These are phyloP conservation scores for Eimeria sp. DNA, from an alignment of 169 alveolate species.

Conservation along the genomic window DNA sequence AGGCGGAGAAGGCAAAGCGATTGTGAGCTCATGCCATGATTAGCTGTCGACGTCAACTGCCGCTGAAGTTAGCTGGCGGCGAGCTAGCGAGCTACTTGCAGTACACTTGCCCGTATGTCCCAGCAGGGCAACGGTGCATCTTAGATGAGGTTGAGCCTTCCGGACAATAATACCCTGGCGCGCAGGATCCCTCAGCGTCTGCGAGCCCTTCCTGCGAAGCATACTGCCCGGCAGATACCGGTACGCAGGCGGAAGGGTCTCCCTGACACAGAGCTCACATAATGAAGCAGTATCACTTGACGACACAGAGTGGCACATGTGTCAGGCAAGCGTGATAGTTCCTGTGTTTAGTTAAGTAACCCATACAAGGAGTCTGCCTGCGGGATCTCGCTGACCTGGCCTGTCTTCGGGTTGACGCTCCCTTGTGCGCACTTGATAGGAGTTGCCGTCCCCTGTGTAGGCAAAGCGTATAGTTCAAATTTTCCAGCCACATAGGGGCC, in stretches of 20 bases:
- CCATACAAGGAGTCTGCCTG: background rate
- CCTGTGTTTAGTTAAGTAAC: background rate
- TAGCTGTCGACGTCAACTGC: no score
- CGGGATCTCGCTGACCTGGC: constrained; percentile 57
- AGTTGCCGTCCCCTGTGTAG: constrained; percentile 1
- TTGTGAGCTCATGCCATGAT: no score
- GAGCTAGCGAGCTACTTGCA: no score
- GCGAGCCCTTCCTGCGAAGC: constrained; percentile 26
- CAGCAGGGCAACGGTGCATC: constrained; percentile 57
- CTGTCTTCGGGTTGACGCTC: constrained; percentile 54
- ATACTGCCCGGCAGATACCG: constrained; percentile 62
- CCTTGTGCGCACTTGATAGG: constrained; percentile 9
- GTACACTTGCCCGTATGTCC: constrained; percentile 39
- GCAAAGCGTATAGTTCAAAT: background rate
- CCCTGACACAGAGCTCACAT: background rate
- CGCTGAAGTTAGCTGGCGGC: background rate
- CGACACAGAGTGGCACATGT: background rate
- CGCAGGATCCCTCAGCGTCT: constrained; percentile 58
- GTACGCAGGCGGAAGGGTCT: constrained; percentile 29
- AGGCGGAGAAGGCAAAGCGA: background rate
- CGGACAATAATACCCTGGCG: constrained; percentile 44
- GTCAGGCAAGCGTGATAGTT: background rate
- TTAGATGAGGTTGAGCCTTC: constrained; percentile 46
- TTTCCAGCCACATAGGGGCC: background rate
- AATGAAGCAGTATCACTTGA: background rate